Base-by-base conservation (phyloP, 2,329 filamentous ascomycete genomes). In the Dothideomycetidae sp. region DNA sequence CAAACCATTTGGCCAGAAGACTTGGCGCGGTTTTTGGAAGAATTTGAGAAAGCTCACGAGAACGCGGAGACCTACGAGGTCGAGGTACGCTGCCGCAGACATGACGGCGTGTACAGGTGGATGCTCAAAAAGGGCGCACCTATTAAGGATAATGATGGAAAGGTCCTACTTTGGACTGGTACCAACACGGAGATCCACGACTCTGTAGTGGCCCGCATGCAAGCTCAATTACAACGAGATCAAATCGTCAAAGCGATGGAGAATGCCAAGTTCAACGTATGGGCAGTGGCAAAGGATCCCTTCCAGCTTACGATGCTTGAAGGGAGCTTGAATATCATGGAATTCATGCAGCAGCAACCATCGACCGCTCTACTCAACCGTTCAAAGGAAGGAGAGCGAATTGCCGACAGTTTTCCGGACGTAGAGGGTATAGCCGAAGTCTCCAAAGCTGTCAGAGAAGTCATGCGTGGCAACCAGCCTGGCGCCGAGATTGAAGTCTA, bases 131-230 rank as follows among this genome's bases (percentile, higher is more conserved):
- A 29, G 16, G 36, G 36, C 9, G 29, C 36, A 13, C 36, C 36
- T 2, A 38, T 38, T 30, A 38, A 38, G 13, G 36, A 38, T 15
- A 16, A 21, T 11, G 31, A 38, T 33, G 36, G 36, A 5, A 38
- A 38, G 14, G 36, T 38, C 14, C 14, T 38, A 18, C 36, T 38
- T 9, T 38, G 36, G 36, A 38, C 36, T 29, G 36, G 36, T 5
- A 38, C 36, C n/a, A 38, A 38, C 15, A 38, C 36, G 5, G 36
- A 38, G 15, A 38, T 38, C 12, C 36, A 38, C 29, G 29, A 31
- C 12, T 31, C 36, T 3, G 36, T 38, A 16, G 30, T 33, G 12
- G 36, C 36, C 11, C 15, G 36, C 12, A 31, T 38, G 10, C 5
- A 29, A 3, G 36, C 36, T 11, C 28, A 38, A 21, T 19, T 31